Evolutionary conservation across 2,329 filamentous ascomycete genomes (phyloP).

Genomic region (Calonectria pseudoreteaudii): DNA sequence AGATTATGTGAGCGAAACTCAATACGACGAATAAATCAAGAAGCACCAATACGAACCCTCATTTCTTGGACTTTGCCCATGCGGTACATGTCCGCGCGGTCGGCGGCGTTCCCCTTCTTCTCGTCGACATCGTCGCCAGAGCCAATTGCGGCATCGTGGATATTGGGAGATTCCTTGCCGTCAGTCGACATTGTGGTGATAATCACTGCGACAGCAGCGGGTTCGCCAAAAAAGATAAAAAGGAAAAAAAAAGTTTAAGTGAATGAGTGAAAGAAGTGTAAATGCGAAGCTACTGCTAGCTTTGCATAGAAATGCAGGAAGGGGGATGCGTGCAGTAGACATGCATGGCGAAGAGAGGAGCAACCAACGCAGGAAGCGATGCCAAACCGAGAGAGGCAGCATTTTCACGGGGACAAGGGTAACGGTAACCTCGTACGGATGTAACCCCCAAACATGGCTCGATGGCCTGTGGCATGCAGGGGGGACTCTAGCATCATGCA

Average conservation of each 20-base stretch:
- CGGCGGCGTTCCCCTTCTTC: slow-evolving; percentile 34
- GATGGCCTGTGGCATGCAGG: slow-evolving; percentile 8
- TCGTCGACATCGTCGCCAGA: slow-evolving; percentile 27
- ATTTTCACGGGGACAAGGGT: neutral
- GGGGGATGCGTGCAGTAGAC: neutral
- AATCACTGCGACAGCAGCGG: neutral
- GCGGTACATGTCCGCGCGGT: slow-evolving; percentile 40
- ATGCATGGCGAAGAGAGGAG: slow-evolving; percentile 12
- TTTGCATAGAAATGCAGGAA: slow-evolving; percentile 30
- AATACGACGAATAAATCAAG: neutral
- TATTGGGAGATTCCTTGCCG: slow-evolving; percentile 21
- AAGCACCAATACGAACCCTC: slow-evolving; percentile 26
- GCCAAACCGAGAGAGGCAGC: slow-evolving; percentile 9
- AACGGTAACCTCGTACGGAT: slow-evolving; percentile 4
- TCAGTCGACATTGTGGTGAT: slow-evolving; percentile 25
- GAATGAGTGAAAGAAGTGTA: slow-evolving; percentile 2
- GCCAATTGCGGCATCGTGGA: slow-evolving; percentile 5
- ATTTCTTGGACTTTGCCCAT: slow-evolving; percentile 39
- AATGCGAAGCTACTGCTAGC: slow-evolving; percentile 10
- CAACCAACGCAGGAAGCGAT: neutral
- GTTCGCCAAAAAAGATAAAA: neutral
- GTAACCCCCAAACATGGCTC: slow-evolving; percentile 3
- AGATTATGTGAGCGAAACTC: neutral
- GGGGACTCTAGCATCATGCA: neutral
- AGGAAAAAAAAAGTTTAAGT: neutral